Base-by-base conservation (phyloP, 306 rosid species). In the Castanea mollissima region DNA sequence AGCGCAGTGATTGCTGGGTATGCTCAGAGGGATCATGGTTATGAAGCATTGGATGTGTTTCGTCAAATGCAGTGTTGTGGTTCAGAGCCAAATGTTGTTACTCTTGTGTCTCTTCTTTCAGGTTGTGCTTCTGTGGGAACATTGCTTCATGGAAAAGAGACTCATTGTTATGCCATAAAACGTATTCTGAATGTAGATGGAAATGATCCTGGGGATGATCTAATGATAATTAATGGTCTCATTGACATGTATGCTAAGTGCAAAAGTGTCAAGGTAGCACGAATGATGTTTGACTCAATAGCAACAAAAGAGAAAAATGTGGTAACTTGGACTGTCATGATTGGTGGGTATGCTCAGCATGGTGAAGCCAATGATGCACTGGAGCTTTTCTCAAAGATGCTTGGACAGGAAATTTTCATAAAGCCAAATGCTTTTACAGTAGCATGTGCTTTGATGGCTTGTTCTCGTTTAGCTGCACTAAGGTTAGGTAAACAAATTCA, bases 231-330 rank as follows among this genome's bases (percentile, higher is more conserved):
- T 55, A 94, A 94, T 83, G 91, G 93, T 83, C 86, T 94, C 21
- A 90, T 94, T 80, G 97, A 94, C 83, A 92, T 94, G 98, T 94
- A 94, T 83, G 88, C 91, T 68, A 94, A 94, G 82, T 89, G 98
- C 86, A 81, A 76, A 76, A 84, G 86, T 69, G 34, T 68, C 6
- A 73, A 77, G 73, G 85, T 88, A 23, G 94, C 96, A 32, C 85
- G 76, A 35, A 74, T 11, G 34, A 78, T 94, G 85, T 92, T 94
- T 85, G 93, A 94, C 74, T 79, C 41, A 0, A 69, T 90, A n/a
- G 81, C 80, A 58, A 85, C 80, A 6, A 81, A 78, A 51, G 83
- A 76, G 41, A 90, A 86, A 81, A 86, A 86, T 77, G 98, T 92
- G 82, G 98, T 92, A 76, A 90, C 93, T 51, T 92, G 98, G 98